Conservation (phyloP, 192 early-diverging fungal species). For the Umbelopsis ramanniana region DNA sequence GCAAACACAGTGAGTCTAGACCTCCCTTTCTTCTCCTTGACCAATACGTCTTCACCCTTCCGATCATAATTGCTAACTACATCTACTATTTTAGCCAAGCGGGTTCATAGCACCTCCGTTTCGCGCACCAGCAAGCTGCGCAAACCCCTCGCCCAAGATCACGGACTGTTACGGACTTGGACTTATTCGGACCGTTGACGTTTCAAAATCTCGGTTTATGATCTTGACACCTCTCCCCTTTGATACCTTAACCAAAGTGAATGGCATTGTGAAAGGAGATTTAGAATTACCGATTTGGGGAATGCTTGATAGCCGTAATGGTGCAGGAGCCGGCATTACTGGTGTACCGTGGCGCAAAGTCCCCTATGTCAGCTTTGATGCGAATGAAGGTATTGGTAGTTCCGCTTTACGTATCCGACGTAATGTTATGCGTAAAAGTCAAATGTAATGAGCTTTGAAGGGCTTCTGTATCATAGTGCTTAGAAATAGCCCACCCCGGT, state of each 20-base stretch:
- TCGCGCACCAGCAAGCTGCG: conserved; percentile 40
- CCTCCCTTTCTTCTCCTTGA: neutral
- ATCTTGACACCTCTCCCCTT: conserved; percentile 58
- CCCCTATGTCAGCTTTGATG: conserved; percentile 53
- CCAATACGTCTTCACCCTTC: neutral
- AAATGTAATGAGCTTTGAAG: conserved; percentile 4
- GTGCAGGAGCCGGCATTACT: conserved; percentile 33
- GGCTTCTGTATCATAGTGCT: too few species aligned
- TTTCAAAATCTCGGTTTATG: conserved; percentile 52
- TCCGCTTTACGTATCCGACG: conserved; percentile 32
- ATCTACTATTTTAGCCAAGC: neutral
- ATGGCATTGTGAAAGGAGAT: conserved; percentile 56
- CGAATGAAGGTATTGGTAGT: conserved; percentile 35
- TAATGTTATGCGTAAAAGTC: conserved; percentile 35
- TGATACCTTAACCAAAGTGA: conserved; percentile 40
- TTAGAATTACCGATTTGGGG: conserved; percentile 53
- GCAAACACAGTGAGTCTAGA: neutral
- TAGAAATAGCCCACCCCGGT: too few species aligned
- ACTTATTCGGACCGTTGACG: conserved; percentile 70
- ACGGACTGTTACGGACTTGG: conserved; percentile 68
- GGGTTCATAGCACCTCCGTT: neutral
- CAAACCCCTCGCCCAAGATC: conserved; percentile 49
- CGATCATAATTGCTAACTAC: neutral
- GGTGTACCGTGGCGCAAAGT: conserved; percentile 58
- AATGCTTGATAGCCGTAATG: conserved; percentile 46